Evolutionary conservation across 2,329 filamentous ascomycete genomes (phyloP).

Genomic region (Fusarium pseudograminearum): DNA sequence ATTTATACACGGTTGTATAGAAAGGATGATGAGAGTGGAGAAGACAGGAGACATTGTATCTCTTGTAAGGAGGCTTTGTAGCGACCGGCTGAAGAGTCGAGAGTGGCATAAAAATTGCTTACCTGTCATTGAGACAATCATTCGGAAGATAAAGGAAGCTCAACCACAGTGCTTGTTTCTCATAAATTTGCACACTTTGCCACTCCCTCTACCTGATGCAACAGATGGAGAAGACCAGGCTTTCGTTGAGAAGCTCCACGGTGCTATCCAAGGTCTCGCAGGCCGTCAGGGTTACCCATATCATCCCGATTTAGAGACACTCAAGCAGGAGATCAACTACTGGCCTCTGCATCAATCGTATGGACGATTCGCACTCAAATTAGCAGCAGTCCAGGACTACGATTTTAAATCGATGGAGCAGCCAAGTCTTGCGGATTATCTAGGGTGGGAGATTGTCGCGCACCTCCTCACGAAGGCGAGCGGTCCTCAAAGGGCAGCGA

Average conservation of each 20-base stretch:
- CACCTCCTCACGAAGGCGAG: slow-evolving; percentile 12
- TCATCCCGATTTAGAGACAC: slow-evolving; percentile 38
- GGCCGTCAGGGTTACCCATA: slow-evolving; percentile 35
- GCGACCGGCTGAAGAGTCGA: background rate
- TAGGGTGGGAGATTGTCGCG: slow-evolving; percentile 35
- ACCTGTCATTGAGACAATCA: slow-evolving; percentile 38
- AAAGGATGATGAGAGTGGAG: slow-evolving; percentile 13
- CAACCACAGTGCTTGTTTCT: slow-evolving; percentile 26
- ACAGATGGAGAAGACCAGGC: slow-evolving; percentile 4
- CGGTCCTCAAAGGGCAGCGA: background rate
- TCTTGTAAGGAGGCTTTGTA: slow-evolving; percentile 7
- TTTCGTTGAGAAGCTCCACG: slow-evolving; percentile 27
- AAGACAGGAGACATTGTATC: background rate
- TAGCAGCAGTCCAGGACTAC: slow-evolving; percentile 1
- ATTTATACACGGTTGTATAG: slow-evolving; percentile 7
- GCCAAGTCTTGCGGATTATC: slow-evolving; percentile 32
- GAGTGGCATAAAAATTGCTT: slow-evolving; percentile 41
- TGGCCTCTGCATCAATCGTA: background rate
- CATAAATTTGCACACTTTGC: slow-evolving; percentile 29
- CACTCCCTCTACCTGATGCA: slow-evolving; percentile 16
- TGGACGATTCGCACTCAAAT: slow-evolving; percentile 26
- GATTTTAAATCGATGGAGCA: slow-evolving; percentile 3
- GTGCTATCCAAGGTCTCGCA: slow-evolving; percentile 26
- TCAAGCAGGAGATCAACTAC: slow-evolving; percentile 28
- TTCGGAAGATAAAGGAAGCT: slow-evolving; percentile 21